Evolutionary conservation across 116 monocot genomes (phyloP), one percentile per base, ranked within the genome.

Genomic region (Phalaenopsis hybrid): DNA sequence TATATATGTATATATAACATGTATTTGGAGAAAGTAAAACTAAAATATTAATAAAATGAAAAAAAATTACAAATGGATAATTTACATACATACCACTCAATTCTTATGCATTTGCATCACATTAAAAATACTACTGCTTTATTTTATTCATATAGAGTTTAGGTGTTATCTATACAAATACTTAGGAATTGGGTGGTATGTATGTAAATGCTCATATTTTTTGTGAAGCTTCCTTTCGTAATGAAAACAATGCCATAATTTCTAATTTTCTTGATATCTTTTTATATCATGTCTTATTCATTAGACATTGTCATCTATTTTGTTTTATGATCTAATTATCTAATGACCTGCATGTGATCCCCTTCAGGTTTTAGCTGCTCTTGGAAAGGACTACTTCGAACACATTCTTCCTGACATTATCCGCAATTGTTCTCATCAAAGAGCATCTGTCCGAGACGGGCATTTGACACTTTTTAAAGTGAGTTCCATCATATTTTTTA

Each of bases 321-420:
- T 37, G 23, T 37, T 5, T 75, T 44, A 46, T n/a, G 17, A 44
- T 33, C 15, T 75, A 46, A 45, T 46, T 75, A 23, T 20, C 0
- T 23, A 2, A 45, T 46, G 44, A 23, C 48, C 12, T 75, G 7
- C n/a, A 20, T 75, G 75, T 46, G 44, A 44, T 21, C 5, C 33
- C 82, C 78, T 55, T 45, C 83, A 99, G 99, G 95, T 99, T 76
- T 88, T 95, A 78, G 86, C 99, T 87, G 95, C 99, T 81, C 99
- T 99, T 85, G 99, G 95, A 11, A 91, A 90, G 80, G 99, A 93
- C 5, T 99, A 99, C 84, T 99, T 99, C 78, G 95, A 99, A 31
- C 82, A 74, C 12, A 81, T 93, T 87, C 93, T 99, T 81, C 99
- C 99, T 68, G 99, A 99, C 58, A 88, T 99, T 67, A 89, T 99